A percentile compares a stretch with the other conserved stretches of the same genome.
These are phyloP conservation scores for Plenodomus lindquistii DNA, from an alignment of 2,329 filamentous ascomycete genomes.

Conservation along the genomic window DNA sequence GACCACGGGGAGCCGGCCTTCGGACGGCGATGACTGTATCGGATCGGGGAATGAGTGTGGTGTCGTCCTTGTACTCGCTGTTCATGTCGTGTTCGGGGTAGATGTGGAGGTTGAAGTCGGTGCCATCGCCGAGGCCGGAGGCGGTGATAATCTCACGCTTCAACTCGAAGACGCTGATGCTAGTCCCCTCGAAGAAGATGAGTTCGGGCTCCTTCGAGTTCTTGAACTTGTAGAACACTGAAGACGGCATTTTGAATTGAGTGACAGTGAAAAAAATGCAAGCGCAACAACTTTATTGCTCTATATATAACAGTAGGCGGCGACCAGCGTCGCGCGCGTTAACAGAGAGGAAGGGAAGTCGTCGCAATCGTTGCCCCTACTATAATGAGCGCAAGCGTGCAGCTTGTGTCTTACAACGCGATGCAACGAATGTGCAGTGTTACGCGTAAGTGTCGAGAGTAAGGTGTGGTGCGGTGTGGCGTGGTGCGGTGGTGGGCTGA, in stretches of 20 bases:
- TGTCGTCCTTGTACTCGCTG: constrained; percentile 98
- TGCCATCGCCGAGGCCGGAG: constrained; percentile 90
- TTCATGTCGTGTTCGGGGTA: constrained; percentile 83
- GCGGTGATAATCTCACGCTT: constrained; percentile 98
- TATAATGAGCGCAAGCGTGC: not conserved
- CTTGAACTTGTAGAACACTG: constrained; percentile 99
- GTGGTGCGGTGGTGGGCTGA: constrained; percentile 6
- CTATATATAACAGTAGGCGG: constrained; percentile 16
- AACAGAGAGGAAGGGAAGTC: constrained; percentile 4
- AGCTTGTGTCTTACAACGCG: not conserved
- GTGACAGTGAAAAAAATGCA: constrained; percentile 12
- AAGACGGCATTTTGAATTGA: constrained; percentile 74
- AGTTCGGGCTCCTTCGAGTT: constrained; percentile 94
- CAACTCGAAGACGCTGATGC: constrained; percentile 96
- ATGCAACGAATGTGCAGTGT: not conserved
- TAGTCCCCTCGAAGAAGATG: constrained; percentile 95
- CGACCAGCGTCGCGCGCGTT: constrained; percentile 13
- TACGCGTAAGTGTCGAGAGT: not conserved
- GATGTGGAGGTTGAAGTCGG: constrained; percentile 93
- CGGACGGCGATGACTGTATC: constrained; percentile 90
- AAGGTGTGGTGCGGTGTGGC: constrained; percentile 4
- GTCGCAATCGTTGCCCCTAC: constrained; percentile 1
- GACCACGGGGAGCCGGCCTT: constrained; percentile 81
- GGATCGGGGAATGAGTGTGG: constrained; percentile 92
- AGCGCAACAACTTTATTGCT: constrained; percentile 32